Base-by-base conservation (phyloP, 2,329 filamentous ascomycete species). In the Talaromyces sp. region DNA sequence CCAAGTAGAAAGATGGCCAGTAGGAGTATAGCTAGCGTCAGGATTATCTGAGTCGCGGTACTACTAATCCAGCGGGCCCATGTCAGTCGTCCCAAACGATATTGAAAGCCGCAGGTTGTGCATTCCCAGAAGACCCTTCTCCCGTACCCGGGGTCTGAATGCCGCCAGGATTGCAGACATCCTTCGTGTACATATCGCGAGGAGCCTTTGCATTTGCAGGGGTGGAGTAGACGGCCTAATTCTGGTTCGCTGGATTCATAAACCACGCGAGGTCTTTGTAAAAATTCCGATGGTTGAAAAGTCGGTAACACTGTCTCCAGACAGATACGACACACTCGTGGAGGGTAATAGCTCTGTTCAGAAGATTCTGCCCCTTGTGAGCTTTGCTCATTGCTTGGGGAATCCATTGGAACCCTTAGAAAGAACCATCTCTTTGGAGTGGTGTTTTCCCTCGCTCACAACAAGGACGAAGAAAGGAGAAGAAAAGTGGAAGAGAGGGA, bases 101-200 rank as follows among this genome's bases (percentile, higher is more conserved):
- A 97, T 61, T 82, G 81, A 74, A 94, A 97, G 30, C 85, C 81
- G 74, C 93, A 97, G 0, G 91, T 96, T 17, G 89, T 89, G 67
- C 93, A 97, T 65, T 89, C 83, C 84, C 88, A 96, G 69, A 86
- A 95, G 63, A 92, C 91, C 51, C 89, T 82, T 52, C 75, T 76
- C 37, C 77, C 75, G 60, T 84, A 82, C 36, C 80, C 66, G 0
- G 89, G 88, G 67, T 91, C 85, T 39, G 89, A 82, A 57, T 87
- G 82, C 62, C 94, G 85, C 91, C 92, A 97, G 10, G 84, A 80
- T 65, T 89, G 85, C 44, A 99, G 80, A 68, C 94, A 99, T 27
- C 86, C 88, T 72, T 97, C 91, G 71, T 99, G 94, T 20, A 97
- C 91, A 73, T 96, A 97, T 75, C 90, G 90, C 63, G 93, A 90